Base-by-base conservation (phyloP, 2,329 filamentous ascomycete genomes). In the Pseudocercospora pini-densiflorae region DNA sequence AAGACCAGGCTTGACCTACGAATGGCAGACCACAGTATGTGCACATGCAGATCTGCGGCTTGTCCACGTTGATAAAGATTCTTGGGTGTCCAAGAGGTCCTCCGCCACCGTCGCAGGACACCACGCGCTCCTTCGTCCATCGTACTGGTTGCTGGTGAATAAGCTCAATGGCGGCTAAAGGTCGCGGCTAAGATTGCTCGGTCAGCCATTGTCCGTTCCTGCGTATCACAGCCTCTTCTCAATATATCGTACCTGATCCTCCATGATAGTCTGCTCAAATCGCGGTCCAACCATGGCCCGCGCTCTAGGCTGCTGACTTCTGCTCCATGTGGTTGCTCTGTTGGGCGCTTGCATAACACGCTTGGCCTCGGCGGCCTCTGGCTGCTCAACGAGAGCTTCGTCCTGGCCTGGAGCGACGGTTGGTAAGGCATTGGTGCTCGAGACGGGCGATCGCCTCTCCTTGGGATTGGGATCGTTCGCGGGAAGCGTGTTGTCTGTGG, bases 51-150 rank as follows among this genome's bases (percentile, higher is more conserved):
- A 99, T 97, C 84, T 98, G 90, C 51, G 95, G 92, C 86, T 97
- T 98, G 82, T 99, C 95, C 72, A 92, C 90, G 83, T 99, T 99
- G 87, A 99, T 99, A 80, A 93, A 99, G 82, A 99, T 91, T 77
- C 88, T 88, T 59, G 95, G 95, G 80, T 99, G 95, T 51, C 95
- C 95, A 63, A 92, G 84, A 33, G 94, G 90, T 54, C 94, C 95
- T 72, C 94, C 94, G 66, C 94, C 95, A 65, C 95, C 95, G 76
- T 98, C 94, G 79, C 95, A 99, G 53, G 89, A 89, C 60, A 96
- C 94, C 58, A 92, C 81, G 68, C 89, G 88, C 70, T 92, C 87
- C 78, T 97, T 90, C 66, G 90, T 92, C 94, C 95, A 99, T 79
- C 88, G 87, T 40, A 99, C 95, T 21, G 94, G 94, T 81, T 97